These are phyloP conservation scores for Rhizopogon vinicolor DNA, from an alignment of 768 basidiomycete genomes.

Conservation along the genomic window DNA sequence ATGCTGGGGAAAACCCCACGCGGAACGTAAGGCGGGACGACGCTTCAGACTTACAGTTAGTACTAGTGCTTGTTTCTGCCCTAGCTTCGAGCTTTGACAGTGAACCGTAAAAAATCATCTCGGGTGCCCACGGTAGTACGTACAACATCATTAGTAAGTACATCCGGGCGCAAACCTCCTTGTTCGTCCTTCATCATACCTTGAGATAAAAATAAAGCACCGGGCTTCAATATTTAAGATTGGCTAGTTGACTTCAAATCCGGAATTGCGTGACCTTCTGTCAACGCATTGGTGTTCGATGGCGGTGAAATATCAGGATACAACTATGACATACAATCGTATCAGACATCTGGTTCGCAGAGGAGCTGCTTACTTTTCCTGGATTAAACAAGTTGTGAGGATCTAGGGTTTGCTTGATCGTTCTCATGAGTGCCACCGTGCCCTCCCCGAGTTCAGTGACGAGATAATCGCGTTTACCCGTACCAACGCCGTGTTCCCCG, in stretches of 20 bases:
- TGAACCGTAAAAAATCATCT: too few species aligned
- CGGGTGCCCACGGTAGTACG: too few species aligned
- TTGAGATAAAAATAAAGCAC: background rate
- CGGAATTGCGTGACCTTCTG: background rate
- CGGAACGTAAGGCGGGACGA: background rate
- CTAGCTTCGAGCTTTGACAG: background rate
- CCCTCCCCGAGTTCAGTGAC: conserved; percentile 42
- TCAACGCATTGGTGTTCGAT: background rate
- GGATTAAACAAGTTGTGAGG: conserved; percentile 45
- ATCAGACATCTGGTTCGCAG: background rate
- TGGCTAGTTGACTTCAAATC: background rate
- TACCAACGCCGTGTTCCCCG: conserved; percentile 43
- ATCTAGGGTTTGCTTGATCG: conserved; percentile 41
- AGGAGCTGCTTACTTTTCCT: conserved; percentile 30
- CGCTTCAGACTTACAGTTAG: background rate
- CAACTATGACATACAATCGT: background rate
- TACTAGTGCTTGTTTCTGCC: background rate
- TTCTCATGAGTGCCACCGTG: conserved; percentile 48
- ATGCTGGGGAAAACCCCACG: background rate
- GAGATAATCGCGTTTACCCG: conserved; percentile 46
- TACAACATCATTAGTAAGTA: too few species aligned
- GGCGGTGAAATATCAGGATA: conserved; percentile 7
- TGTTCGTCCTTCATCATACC: background rate
- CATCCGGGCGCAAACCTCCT: background rate
- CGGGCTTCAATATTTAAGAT: background rate